Percentiles rank a stretch among this genome's conserved stretches.
These are phyloP conservation scores for Aspergillus hiratsukae DNA, from an alignment of 2,329 filamentous ascomycete species.

Conservation along the genomic window DNA sequence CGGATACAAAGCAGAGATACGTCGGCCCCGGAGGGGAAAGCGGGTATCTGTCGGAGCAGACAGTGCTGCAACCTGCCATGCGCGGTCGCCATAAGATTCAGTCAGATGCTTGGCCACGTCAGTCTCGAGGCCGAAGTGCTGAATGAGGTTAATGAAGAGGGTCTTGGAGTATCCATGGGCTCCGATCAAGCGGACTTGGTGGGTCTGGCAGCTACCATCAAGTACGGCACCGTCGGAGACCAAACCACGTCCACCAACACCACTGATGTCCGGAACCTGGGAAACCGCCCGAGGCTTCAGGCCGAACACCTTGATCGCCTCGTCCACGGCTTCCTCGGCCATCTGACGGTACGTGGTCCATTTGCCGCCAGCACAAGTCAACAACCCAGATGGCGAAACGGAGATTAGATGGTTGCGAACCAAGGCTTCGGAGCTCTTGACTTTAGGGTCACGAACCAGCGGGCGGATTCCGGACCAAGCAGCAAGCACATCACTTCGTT, in stretches of 20 bases:
- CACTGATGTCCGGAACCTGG: slow-evolving; percentile 64
- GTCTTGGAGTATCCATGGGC: slow-evolving; percentile 86
- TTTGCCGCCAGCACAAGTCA: slow-evolving; percentile 85
- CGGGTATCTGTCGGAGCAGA: slow-evolving; percentile 71
- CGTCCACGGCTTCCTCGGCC: slow-evolving; percentile 84
- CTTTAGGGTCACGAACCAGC: slow-evolving; percentile 79
- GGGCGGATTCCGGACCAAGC: slow-evolving; percentile 87
- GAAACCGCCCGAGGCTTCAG: slow-evolving; percentile 55
- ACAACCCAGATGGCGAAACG: slow-evolving; percentile 70
- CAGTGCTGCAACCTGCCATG: slow-evolving; percentile 82
- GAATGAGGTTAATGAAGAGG: slow-evolving; percentile 90
- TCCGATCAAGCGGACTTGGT: slow-evolving; percentile 74
- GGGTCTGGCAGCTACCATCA: slow-evolving; percentile 75
- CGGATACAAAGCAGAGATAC: slow-evolving; percentile 76
- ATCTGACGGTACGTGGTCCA: slow-evolving; percentile 94
- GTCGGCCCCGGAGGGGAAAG: slow-evolving; percentile 77
- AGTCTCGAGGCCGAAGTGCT: slow-evolving; percentile 87
- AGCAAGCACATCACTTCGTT: slow-evolving; percentile 80
- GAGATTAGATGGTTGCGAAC: slow-evolving; percentile 83
- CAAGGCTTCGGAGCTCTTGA: slow-evolving; percentile 78
- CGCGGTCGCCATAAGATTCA: slow-evolving; percentile 83
- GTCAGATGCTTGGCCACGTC: slow-evolving; percentile 87
- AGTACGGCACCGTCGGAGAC: slow-evolving; percentile 67
- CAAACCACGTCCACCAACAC: slow-evolving; percentile 64
- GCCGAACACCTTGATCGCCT: slow-evolving; percentile 65